phyloP scores from a whole-genome alignment of 1,139 yeast genomes.

The Geotrichum candidum region DNA sequence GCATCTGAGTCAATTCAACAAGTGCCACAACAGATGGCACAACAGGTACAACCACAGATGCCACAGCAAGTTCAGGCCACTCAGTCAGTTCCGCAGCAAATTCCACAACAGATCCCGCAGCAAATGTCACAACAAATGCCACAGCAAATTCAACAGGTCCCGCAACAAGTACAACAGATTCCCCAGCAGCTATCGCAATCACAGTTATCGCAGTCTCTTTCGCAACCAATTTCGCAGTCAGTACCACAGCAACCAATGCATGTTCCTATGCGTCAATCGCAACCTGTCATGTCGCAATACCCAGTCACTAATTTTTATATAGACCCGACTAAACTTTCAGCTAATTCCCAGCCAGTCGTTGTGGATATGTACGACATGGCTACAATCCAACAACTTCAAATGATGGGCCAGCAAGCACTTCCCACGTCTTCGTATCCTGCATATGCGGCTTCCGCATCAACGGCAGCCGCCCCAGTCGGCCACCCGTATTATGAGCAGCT shows the following conservation, averaged over 20 bases:
- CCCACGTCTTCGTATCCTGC: slow-evolving; percentile 2
- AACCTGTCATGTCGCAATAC: neutral
- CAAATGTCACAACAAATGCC: neutral
- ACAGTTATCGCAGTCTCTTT: neutral
- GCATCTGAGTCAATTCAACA: neutral
- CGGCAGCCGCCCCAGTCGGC: neutral
- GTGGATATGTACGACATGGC: slow-evolving; percentile 3
- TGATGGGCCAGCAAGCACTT: slow-evolving; percentile 13
- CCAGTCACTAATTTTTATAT: neutral
- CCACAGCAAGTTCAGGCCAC: no score
- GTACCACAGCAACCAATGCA: slow-evolving; percentile 1
- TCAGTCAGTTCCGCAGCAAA: neutral
- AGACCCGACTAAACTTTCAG: neutral
- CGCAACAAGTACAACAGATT: neutral
- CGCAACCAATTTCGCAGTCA: neutral
- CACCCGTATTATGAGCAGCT: neutral
- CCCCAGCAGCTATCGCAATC: neutral
- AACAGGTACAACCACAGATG: neutral
- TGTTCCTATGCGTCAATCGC: neutral
- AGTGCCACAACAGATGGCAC: slow-evolving; percentile 3
- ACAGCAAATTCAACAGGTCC: neutral
- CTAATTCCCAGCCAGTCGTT: neutral
- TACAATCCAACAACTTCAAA: slow-evolving; percentile 5
- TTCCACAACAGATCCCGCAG: neutral
- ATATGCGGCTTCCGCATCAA: neutral